These are phyloP conservation scores for Talinum fruticosum DNA, from an alignment of 148 eudicot genomes.

Conservation along the genomic window DNA sequence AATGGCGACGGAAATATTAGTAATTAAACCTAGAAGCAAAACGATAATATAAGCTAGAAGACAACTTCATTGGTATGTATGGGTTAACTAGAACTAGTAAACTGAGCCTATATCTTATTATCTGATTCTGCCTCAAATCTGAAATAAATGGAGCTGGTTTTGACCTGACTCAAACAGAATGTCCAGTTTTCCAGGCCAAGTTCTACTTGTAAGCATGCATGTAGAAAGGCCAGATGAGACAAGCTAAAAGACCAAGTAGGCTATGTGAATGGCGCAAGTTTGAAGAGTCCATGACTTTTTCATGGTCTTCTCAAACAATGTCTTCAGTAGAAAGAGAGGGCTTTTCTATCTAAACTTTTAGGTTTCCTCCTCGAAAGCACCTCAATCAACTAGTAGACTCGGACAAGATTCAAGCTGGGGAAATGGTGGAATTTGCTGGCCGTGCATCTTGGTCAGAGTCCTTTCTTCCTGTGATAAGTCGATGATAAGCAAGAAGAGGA, in stretches of 20 bases:
- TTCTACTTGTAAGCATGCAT: neutral
- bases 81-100: neutral
- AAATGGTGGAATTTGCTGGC: too few relatives aligned
- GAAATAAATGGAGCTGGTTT: neutral
- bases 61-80: neutral
- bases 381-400: too few relatives aligned
- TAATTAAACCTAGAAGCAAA: neutral
- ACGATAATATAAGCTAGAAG: neutral
- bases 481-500: too few relatives aligned
- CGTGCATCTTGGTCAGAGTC: too few relatives aligned
- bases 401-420: too few relatives aligned
- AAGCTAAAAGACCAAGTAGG: neutral
- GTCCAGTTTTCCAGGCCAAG: neutral
- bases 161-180: neutral
- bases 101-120: neutral
- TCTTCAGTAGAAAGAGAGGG: too few relatives aligned
- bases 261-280: neutral
- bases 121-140: neutral
- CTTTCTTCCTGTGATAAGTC: too few relatives aligned
- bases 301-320: neutral
- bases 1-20: neutral
- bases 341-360: too few relatives aligned
- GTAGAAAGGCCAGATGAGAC: neutral
- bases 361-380: too few relatives aligned
- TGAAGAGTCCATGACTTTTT: neutral